Evolutionary conservation across 208 protist genomes (phyloP), one percentile per base, ranked within the genome.

Genomic region (Leishmania gerbilli): DNA sequence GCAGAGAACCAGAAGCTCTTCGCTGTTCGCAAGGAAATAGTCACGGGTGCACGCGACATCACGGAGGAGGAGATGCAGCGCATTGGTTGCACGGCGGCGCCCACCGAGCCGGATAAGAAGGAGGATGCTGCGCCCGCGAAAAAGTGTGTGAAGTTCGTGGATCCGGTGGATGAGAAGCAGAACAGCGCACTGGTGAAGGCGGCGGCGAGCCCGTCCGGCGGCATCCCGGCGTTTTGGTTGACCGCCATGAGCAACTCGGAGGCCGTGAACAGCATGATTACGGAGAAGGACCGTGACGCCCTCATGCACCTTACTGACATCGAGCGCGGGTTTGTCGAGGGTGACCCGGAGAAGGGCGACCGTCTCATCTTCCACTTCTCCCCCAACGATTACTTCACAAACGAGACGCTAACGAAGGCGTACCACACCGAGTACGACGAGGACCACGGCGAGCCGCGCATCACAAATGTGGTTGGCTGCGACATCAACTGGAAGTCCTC

Each of bases 341-440:
- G 82, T 27, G 83, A 93, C 75, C 87, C 88, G 15, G 71, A 83
- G 62, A 91, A 90, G 37, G 96, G 97, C 21, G 95, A 98, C 80
- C 80, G 69, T 24, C 72, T 99, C n/a, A 74, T 84, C 69, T 99
- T 99, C 76, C 40, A 86, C 76, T 99, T 99, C 80, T 82, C 83
- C 1, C 88, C 95, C 69, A 98, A 98, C 87, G 87, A 93, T 62
- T 98, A 95, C 88, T 99, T 99, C 88, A 96, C 79, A 15, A 95
- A 99, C 79, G 77, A 47, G 19, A 82, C 85, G 31, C 93, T 99
- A 27, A 98, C 93, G 71, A 99, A 99, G 89, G 96, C 85, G 71
- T 99, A 97, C 85, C 79, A 84, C 82, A 95, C 95, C 85, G 84
- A 87, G 45, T 91, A 95, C 77, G 85, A 94, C 67, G 93, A 95